Conservation (phyloP, 2,329 filamentous ascomycete species). For the Rhynchosporium secalis region DNA sequence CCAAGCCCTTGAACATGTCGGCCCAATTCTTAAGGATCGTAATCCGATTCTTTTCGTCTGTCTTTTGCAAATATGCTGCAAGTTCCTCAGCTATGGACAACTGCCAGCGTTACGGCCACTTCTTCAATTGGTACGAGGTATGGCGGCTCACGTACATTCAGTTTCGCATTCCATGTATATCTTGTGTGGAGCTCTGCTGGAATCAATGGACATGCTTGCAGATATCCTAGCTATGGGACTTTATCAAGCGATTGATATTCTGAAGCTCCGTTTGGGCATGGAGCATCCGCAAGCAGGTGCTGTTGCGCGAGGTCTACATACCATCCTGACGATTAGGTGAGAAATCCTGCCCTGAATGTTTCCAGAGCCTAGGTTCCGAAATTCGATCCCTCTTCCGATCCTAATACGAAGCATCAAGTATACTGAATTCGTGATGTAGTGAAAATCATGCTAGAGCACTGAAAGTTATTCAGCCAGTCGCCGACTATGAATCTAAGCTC, state of each 20-base stretch:
- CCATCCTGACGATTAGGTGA: background rate
- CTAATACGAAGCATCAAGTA: too few relatives aligned
- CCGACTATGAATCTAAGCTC: background rate
- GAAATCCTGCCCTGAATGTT: too few relatives aligned
- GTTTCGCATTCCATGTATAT: conserved; percentile 12
- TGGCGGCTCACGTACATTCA: conserved; percentile 13
- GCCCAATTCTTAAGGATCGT: conserved; percentile 3
- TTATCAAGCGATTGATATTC: conserved; percentile 7
- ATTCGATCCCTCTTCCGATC: too few relatives aligned
- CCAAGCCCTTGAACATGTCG: conserved; percentile 9
- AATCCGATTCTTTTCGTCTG: conserved; percentile 11
- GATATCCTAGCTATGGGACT: conserved; percentile 10
- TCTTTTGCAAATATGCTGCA: conserved; percentile 13
- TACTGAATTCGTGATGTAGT: too few relatives aligned
- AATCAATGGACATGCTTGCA: conserved; percentile 8
- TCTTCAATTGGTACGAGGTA: conserved; percentile 11
- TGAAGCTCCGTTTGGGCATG: background rate
- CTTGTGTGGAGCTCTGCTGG: background rate
- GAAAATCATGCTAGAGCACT: background rate
- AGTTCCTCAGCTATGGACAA: conserved; percentile 5
- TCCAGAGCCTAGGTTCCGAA: too few relatives aligned
- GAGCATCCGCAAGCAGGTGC: conserved; percentile 11
- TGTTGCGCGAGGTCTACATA: conserved; percentile 5
- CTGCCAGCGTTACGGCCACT: conserved; percentile 4
- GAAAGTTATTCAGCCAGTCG: conserved; percentile 4